Evolutionary conservation across 1,139 yeast genomes (phyloP).

Genomic region (Chernovozyma aurita): DNA sequence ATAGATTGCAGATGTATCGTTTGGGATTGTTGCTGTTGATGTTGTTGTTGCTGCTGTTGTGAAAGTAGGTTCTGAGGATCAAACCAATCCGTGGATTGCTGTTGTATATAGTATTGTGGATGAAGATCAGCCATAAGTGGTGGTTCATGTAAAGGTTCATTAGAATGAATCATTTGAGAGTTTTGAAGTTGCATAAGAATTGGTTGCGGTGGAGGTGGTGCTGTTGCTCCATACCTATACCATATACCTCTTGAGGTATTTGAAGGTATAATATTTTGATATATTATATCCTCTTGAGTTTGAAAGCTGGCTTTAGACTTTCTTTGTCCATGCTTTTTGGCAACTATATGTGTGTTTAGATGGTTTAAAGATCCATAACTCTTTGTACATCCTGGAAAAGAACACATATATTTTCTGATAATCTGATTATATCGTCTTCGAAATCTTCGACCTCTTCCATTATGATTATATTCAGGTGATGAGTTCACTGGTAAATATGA

Average conservation of each 20-base stretch:
- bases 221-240: constrained; percentile 1
- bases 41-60: constrained; percentile 8
- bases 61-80: background rate
- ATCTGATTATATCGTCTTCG: constrained; percentile 70
- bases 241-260: constrained; percentile 1
- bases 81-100: constrained; percentile 1
- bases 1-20: background rate
- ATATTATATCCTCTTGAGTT: constrained; percentile 12
- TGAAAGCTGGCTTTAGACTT: constrained; percentile 66
- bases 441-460: constrained; percentile 40
- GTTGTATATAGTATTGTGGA: constrained; percentile 1
- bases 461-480: constrained; percentile 10
- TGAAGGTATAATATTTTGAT: background rate
- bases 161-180: background rate
- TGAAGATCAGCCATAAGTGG: background rate
- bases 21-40: constrained; percentile 5
- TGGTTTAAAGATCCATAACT: constrained; percentile 77
- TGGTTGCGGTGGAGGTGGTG: constrained; percentile 1
- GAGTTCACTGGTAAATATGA: background rate
- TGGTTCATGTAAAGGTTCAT: background rate
- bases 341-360: constrained; percentile 68
- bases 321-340: constrained; percentile 69
- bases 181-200: background rate
- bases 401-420: constrained; percentile 61
- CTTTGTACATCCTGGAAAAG: constrained; percentile 57